These are phyloP conservation scores for Coemansia sp. DNA, from an alignment of 192 early-diverging fungal species.

Conservation along the genomic window DNA sequence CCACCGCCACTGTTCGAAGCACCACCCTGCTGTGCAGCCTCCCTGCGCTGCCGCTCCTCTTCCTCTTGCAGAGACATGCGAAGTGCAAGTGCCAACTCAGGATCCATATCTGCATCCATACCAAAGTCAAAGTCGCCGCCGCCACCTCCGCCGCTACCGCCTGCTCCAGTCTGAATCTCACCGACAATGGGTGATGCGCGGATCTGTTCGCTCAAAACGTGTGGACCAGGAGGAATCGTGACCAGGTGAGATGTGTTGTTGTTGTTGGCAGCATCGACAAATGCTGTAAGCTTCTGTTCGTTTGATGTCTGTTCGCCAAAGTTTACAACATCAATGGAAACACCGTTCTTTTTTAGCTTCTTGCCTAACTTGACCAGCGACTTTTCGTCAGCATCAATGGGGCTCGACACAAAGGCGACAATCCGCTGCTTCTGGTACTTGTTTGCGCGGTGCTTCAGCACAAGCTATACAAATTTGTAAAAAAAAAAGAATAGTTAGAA, in stretches of 20 bases:
- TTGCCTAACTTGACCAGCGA: constrained; percentile 87
- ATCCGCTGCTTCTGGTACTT: constrained; percentile 93
- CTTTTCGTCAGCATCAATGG: constrained; percentile 78
- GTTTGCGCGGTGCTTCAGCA: constrained; percentile 95
- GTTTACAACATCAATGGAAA: constrained; percentile 91
- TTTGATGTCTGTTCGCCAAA: constrained; percentile 93
- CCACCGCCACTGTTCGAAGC: too few relatives aligned
- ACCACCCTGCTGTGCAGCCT: constrained; percentile 15
- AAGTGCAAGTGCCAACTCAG: constrained; percentile 86
- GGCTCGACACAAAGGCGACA: constrained; percentile 91
- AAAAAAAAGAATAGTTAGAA: too few relatives aligned
- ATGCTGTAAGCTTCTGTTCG: constrained; percentile 85
- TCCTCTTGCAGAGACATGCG: constrained; percentile 97
- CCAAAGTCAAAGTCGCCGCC: constrained; percentile 82
- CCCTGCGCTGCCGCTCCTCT: constrained; percentile 73
- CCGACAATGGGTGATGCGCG: constrained; percentile 84
- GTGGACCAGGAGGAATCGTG: constrained; percentile 89
- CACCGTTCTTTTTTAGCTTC: constrained; percentile 97
- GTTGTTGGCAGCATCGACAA: constrained; percentile 86
- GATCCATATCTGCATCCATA: constrained; percentile 90
- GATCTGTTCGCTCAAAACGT: constrained; percentile 83
- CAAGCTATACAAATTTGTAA: constrained; percentile 49
- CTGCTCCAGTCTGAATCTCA: constrained; percentile 40
- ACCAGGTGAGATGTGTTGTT: constrained; percentile 92
- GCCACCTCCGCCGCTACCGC: constrained; percentile 67